phyloP scores from a whole-genome alignment of 768 basidiomycete genomes.

The Albatrellus ellisii region DNA sequence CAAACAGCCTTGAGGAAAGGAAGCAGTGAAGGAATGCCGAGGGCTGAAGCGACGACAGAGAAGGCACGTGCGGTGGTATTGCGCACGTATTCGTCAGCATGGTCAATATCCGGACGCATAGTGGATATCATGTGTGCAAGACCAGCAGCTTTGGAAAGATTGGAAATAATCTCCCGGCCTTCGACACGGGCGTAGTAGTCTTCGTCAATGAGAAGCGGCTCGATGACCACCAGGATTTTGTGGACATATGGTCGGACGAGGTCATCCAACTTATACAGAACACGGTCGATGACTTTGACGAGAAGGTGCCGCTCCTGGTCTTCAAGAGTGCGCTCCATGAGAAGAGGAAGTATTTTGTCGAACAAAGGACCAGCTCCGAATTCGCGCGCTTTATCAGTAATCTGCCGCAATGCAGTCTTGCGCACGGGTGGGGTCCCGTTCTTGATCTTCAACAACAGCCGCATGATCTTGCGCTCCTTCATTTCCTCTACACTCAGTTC shows the following conservation, averaged over 20 bases:
- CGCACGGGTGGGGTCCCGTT: constrained; percentile 98
- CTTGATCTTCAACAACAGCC: constrained; percentile 94
- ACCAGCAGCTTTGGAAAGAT: constrained; percentile 95
- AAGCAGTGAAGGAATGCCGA: constrained; percentile 93
- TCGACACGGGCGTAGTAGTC: constrained; percentile 95
- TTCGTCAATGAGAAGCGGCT: constrained; percentile 96
- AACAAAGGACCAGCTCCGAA: constrained; percentile 97
- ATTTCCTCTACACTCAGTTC: constrained; percentile 91
- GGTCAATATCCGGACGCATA: constrained; percentile 99
- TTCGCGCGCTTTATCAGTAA: constrained; percentile 97
- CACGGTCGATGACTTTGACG: constrained; percentile 98
- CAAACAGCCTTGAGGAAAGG: constrained; percentile 99
- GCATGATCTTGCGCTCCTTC: constrained; percentile 99
- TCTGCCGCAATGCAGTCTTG: constrained; percentile 94
- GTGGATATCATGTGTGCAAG: constrained; percentile 99
- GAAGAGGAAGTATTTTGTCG: constrained; percentile 94
- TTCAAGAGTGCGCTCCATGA: constrained; percentile 96
- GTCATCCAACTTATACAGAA: constrained; percentile 97
- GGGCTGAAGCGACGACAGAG: constrained; percentile 96
- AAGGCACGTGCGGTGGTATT: constrained; percentile 99
- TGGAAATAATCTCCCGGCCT: constrained; percentile 98
- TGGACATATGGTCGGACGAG: constrained; percentile 98
- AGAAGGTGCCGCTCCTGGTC: constrained; percentile 97
- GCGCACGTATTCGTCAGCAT: constrained; percentile 97
- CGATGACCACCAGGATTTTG: constrained; percentile 99